Evolutionary conservation across 169 alveolate genomes (phyloP), one percentile per base, ranked within the genome.

Genomic region (Cryptosporidium sp.): DNA sequence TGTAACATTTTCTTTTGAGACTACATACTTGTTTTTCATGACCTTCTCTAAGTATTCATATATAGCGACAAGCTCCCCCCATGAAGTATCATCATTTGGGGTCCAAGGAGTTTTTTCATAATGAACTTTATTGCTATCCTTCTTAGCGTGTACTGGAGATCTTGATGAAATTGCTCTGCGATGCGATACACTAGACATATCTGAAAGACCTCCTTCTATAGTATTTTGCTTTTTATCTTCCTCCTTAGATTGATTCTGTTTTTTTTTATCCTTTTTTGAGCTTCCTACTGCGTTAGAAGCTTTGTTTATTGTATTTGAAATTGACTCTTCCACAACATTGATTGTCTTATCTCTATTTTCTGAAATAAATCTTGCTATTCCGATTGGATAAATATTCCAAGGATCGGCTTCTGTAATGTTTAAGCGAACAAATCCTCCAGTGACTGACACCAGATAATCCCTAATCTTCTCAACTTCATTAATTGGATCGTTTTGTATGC

Each of bases 381-480:
- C 89, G 18, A 80, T 4, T 37, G 89, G 89, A 80, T 62, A 80
- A 41, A 80, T 16, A 80, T 80, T 80, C 89, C 89, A 80, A 39
- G 33, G 26, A 12, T 80, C 89, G 18, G 62, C 74, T 8, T 80
- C 68, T 8, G 73, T 65, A 21, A 80, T 21, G 59, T 80, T 80
- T 37, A 80, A n/a, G 21, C 73, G 55, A 3, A 80, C 31, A 43
- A 62, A 65, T 1, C 75, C 89, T 18, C 89, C 89, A 8, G 67
- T 3, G n/a, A 80, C 16, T 3, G 89, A 80, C 18, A 12, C 41
- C 7, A 80, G 55, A 31, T 62, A 80, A 23, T 80, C 75, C 16
- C 80, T 80, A 14, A 80, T 80, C 26, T 62, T 80, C 6, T 23
- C 41, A 62, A 50, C 41, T 45, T 65, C 75, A 7, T 41, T 52